phyloP scores from a whole-genome alignment of 2,329 filamentous ascomycete species.

The Sclerotinia subarctica region DNA sequence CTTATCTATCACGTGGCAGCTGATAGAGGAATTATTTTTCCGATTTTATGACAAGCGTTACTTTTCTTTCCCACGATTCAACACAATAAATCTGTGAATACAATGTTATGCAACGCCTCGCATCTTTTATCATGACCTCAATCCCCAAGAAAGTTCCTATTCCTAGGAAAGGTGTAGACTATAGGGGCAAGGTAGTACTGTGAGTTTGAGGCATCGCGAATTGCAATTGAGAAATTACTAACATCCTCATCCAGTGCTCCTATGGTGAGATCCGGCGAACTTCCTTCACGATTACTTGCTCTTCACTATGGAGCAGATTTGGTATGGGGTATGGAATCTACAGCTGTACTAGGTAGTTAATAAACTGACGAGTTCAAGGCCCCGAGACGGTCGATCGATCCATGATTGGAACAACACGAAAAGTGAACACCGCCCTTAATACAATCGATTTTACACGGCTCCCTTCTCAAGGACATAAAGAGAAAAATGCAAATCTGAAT shows the following conservation, averaged over 20 bases:
- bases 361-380: slow-evolving; percentile 46
- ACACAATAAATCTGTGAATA: neutral
- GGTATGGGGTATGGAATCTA: slow-evolving; percentile 71
- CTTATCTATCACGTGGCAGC: neutral
- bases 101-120: slow-evolving; percentile 38
- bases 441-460: slow-evolving; percentile 82
- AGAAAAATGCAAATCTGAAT: slow-evolving; percentile 50
- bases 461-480: slow-evolving; percentile 66
- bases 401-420: slow-evolving; percentile 81
- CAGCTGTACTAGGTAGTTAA: slow-evolving; percentile 19
- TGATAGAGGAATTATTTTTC: slow-evolving; percentile 13
- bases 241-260: slow-evolving; percentile 54
- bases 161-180: slow-evolving; percentile 84
- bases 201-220: slow-evolving; percentile 1
- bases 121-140: slow-evolving; percentile 56
- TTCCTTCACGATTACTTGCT: slow-evolving; percentile 82
- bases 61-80: neutral
- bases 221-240: neutral
- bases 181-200: slow-evolving; percentile 88
- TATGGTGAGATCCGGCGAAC: slow-evolving; percentile 96
- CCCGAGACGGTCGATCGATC: slow-evolving; percentile 92
- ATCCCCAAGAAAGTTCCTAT: slow-evolving; percentile 71
- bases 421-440: slow-evolving; percentile 69
- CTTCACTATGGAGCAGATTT: slow-evolving; percentile 95
- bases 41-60: neutral